Evolutionary conservation across 768 basidiomycete species (phyloP), one percentile per base, ranked within the genome.

Genomic region (Cystobasidium ongulense): DNA sequence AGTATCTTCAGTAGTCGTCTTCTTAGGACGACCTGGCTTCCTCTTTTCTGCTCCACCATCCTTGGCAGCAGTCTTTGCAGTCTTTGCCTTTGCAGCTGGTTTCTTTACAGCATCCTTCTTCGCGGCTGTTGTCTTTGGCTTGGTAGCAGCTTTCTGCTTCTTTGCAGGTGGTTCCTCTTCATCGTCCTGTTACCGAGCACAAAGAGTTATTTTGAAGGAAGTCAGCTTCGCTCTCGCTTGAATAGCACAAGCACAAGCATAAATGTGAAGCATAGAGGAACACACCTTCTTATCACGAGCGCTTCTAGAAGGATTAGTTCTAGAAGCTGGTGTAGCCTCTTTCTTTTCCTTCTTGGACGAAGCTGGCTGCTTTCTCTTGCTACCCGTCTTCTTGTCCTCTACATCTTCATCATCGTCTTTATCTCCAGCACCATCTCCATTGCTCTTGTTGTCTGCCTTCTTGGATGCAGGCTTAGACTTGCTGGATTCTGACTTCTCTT

Each of bases 311-410:
- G 41, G 57, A 23, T 70, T 61, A 35, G 29, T 25, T 38, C 68
- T 54, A 35, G 68, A 31, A 57, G 67, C n/a, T 33, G 68, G 23
- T 35, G 23, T 36, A 41, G 54, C 18, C 61, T 75, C 72, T 29
- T 54, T 72, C 23, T 62, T 50, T 29, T 67, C 43, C 29, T 64
- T 23, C 63, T 38, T 38, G 4, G 31, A 5, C 10, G 65, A 25
- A 41, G 25, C 52, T 8, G 71, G n/a, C 23, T 73, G 78, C 85
- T 86, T 62, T 81, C 81, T 81, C 87, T 88, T 53, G 84, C 84
- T 41, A 84, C 82, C 5, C 5, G 64, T 43, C 82, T 84, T 27
- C 84, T 84, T 27, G 83, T 80, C 21, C 82, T 82, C 72, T 84
- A 29, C 83, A 21, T 53, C 66, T 8, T 27, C 66, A 33, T 53